Percentiles rank a stretch among this genome's conserved stretches.
Evolutionary conservation across 2,329 filamentous ascomycete genomes (phyloP).

Genomic region (Zymoseptoria passerinii): DNA sequence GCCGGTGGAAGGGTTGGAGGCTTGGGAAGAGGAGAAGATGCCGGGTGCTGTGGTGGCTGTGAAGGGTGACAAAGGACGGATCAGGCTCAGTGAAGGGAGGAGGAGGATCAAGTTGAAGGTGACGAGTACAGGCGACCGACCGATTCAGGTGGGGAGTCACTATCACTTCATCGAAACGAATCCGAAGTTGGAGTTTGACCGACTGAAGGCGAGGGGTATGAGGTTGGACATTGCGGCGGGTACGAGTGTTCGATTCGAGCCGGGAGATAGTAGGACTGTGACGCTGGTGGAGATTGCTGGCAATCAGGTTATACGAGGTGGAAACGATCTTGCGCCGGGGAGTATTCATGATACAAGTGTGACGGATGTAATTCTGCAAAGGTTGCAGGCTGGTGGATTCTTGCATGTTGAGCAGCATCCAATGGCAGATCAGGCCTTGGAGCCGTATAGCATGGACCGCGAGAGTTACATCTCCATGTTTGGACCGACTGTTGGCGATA

Average conservation of each 20-base stretch:
- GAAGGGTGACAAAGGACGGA: conserved; percentile 52
- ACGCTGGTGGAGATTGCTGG: conserved; percentile 84
- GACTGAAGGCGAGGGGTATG: conserved; percentile 71
- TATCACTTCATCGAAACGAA: conserved; percentile 98
- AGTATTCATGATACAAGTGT: conserved; percentile 55
- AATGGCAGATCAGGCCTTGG: conserved; percentile 46
- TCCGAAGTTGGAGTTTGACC: conserved; percentile 80
- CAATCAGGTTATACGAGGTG: conserved; percentile 69
- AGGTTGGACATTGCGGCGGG: conserved; percentile 84
- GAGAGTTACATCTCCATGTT: conserved; percentile 81
- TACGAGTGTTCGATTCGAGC: conserved; percentile 88
- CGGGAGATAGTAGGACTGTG: conserved; percentile 84
- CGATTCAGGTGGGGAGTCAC: conserved; percentile 85
- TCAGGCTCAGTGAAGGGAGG: conserved; percentile 65
- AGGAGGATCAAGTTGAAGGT: conserved; percentile 67
- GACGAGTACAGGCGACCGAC: conserved; percentile 78
- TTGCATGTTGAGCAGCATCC: conserved; percentile 62
- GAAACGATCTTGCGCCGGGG: conserved; percentile 71
- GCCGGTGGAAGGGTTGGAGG: conserved; percentile 50
- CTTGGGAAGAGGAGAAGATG: conserved; percentile 55
- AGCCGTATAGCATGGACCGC: conserved; percentile 63
- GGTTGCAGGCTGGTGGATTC: conserved; percentile 65
- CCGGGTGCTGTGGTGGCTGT: conserved; percentile 73
- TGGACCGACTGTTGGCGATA: conserved; percentile 80
- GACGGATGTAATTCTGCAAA: conserved; percentile 56